Evolutionary conservation across 345 rosid species (phyloP).

Genomic region (Eutrema yunnanense): DNA sequence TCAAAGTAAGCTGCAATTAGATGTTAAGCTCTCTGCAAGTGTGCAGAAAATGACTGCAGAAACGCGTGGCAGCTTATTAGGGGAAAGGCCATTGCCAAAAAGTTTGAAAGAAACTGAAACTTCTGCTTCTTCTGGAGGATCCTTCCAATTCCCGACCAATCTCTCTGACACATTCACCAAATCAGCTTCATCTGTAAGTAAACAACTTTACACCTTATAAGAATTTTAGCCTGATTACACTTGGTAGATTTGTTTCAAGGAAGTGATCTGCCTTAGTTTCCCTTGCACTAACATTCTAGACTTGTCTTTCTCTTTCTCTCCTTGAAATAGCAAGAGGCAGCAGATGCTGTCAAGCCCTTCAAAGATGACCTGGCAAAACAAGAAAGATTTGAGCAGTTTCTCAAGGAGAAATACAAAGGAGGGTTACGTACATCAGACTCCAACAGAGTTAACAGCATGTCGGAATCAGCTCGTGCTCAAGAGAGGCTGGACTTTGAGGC

Average conservation of each 20-base stretch:
- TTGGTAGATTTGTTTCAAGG: conserved; percentile 1
- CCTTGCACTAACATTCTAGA: conserved; percentile 1
- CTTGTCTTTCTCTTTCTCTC: conserved; percentile 9
- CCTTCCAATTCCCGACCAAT: conserved; percentile 52
- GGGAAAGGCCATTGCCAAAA: conserved; percentile 85
- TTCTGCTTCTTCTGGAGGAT: conserved; percentile 43
- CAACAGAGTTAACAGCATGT: conserved; percentile 52
- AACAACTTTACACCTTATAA: conserved; percentile 11
- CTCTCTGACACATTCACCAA: conserved; percentile 84
- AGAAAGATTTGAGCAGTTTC: conserved; percentile 88
- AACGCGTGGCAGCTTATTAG: conserved; percentile 74
- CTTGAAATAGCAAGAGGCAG: conserved; percentile 45
- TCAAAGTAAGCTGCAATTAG: conserved; percentile 47
- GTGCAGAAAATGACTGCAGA: conserved; percentile 77
- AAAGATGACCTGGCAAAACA: conserved; percentile 82
- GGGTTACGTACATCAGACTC: conserved; percentile 68
- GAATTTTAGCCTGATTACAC: neutral
- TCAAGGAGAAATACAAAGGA: conserved; percentile 85
- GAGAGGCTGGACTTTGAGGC: conserved; percentile 97
- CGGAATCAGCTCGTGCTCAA: conserved; percentile 89
- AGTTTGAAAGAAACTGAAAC: conserved; percentile 44
- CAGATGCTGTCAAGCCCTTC: conserved; percentile 69
- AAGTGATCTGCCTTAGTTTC: conserved; percentile 7
- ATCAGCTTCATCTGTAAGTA: conserved; percentile 63
- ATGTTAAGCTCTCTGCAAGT: conserved; percentile 42